These are phyloP conservation scores for Pseudisothecium myosuroides DNA, from an alignment of 225 moss, liverwort and hornwort genomes.

Conservation along the genomic window DNA sequence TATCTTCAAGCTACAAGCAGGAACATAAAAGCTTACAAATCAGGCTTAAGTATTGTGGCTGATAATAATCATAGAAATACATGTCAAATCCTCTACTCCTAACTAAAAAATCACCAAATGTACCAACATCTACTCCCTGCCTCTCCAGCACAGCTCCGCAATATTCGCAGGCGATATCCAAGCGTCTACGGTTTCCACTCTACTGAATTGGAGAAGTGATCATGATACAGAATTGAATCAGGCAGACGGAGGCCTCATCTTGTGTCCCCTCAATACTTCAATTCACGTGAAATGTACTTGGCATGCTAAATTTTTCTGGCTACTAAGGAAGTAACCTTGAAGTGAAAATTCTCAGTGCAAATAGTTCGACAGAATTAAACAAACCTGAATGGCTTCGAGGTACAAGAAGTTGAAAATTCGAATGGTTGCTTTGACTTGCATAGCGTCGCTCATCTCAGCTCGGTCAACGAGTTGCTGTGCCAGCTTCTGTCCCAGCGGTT, in stretches of 20 bases:
- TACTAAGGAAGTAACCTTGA: neutral
- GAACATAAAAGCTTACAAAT: neutral
- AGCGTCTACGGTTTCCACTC: neutral
- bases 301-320: neutral
- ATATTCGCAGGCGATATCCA: neutral
- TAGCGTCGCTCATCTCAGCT: conserved; percentile 9
- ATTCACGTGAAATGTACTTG: neutral
- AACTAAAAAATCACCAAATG: neutral
- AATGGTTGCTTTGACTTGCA: conserved; percentile 45
- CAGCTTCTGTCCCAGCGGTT: conserved; percentile 14
- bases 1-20: conserved; percentile 31
- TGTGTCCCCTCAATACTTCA: neutral
- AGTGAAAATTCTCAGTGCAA: neutral
- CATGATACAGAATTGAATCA: neutral
- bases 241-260: neutral
- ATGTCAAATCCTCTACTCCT: neutral
- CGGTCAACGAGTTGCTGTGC: conserved; percentile 23
- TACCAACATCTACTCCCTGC: too few relatives aligned
- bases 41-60: neutral
- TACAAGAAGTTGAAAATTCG: conserved; percentile 50
- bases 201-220: neutral
- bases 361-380: neutral
- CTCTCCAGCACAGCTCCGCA: neutral
- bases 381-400: conserved; percentile 42
- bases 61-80: neutral